Conservation (phyloP, 2,329 filamentous ascomycete genomes). For the Aureobasidium melanogenum region DNA sequence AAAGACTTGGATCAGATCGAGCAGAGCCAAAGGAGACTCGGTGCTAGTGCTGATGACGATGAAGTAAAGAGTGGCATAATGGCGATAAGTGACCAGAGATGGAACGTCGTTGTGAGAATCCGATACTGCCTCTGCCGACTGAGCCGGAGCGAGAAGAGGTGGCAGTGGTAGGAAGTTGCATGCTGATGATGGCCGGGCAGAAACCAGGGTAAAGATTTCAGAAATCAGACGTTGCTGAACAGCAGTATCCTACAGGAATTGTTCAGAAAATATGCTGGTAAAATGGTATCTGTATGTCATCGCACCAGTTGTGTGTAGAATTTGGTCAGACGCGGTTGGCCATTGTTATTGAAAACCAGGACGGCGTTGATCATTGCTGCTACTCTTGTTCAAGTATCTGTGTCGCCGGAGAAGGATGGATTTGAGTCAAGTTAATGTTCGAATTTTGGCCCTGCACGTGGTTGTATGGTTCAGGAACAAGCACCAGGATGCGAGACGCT, state of each 20-base stretch:
- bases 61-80: slow-evolving; percentile 97
- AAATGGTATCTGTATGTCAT: slow-evolving; percentile 7
- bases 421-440: background rate
- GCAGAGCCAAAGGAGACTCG: slow-evolving; percentile 87
- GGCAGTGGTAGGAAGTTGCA: slow-evolving; percentile 86
- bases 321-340: slow-evolving; percentile 88
- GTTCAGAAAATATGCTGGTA: background rate
- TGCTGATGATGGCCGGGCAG: slow-evolving; percentile 79
- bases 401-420: too few relatives aligned
- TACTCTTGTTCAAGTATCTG: background rate
- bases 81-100: slow-evolving; percentile 91
- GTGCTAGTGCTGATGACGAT: slow-evolving; percentile 96
- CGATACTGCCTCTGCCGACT: slow-evolving; percentile 36
- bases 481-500: background rate
- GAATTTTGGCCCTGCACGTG: background rate
- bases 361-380: slow-evolving; percentile 89
- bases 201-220: slow-evolving; percentile 93
- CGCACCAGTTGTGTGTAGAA: slow-evolving; percentile 89
- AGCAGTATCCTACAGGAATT: slow-evolving; percentile 66
- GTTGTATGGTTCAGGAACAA: slow-evolving; percentile 1
- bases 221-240: slow-evolving; percentile 95
- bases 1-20: slow-evolving; percentile 96
- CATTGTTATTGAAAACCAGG: slow-evolving; percentile 96
- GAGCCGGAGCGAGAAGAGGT: slow-evolving; percentile 20
- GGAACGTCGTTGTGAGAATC: slow-evolving; percentile 78